Conservation (phyloP, 768 basidiomycete genomes). For the Naematelia encephala region DNA sequence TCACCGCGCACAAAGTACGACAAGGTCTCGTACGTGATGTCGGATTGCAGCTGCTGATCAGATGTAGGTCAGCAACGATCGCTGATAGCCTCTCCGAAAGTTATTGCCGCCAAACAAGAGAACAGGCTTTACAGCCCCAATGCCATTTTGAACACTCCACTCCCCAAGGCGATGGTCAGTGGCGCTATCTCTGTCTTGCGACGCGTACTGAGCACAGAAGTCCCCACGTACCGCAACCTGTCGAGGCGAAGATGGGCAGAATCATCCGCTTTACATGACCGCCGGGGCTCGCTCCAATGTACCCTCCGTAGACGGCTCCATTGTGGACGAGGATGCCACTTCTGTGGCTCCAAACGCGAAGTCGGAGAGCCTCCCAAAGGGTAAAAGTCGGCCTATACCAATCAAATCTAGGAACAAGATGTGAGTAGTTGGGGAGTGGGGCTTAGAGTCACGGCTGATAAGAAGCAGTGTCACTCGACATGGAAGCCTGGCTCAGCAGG, state of each 20-base stretch:
- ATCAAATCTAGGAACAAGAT: neutral
- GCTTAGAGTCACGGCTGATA: too few species aligned
- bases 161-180: neutral
- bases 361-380: too few species aligned
- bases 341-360: too few species aligned
- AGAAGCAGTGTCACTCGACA: too few species aligned
- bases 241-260: neutral
- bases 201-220: too few species aligned
- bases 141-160: neutral
- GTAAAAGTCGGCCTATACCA: too few species aligned
- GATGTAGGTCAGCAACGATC: neutral
- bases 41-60: neutral
- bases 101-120: too few species aligned
- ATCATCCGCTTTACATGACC: neutral
- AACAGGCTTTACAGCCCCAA: neutral
- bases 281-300: neutral
- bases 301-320: neutral
- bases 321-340: neutral
- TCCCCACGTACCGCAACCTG: neutral
- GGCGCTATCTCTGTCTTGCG: too few species aligned
- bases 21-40: neutral
- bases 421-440: too few species aligned
- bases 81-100: too few species aligned
- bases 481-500: neutral
- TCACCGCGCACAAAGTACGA: neutral